Conservation (phyloP, 1,284 basidiomycete species). For the Porodaedalea pini region DNA sequence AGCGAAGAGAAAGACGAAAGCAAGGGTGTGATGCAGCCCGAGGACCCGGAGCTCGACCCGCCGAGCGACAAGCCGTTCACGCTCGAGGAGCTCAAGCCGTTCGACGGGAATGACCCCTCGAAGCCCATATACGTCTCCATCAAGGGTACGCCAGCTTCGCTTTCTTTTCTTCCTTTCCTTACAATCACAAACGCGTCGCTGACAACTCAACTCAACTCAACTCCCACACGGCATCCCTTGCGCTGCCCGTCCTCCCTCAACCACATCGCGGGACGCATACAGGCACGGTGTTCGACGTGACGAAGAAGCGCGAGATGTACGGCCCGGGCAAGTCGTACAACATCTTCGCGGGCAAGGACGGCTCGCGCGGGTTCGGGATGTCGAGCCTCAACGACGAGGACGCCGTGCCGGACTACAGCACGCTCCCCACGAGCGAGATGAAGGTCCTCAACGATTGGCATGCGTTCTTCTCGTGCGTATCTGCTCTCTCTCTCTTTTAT, state of each 20-base stretch:
- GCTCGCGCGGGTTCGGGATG: constrained; percentile 76
- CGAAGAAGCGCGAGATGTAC: constrained; percentile 77
- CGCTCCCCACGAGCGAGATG: constrained; percentile 67
- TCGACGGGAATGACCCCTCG: constrained; percentile 58
- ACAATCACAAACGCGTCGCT: background rate
- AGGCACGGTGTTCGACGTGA: constrained; percentile 87
- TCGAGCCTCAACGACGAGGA: constrained; percentile 87
- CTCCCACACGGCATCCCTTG: constrained; percentile 20
- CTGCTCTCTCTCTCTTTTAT: constrained; percentile 1
- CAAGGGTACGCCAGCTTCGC: constrained; percentile 62
- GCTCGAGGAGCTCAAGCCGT: constrained; percentile 61
- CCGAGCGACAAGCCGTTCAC: constrained; percentile 80
- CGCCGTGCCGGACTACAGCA: constrained; percentile 85
- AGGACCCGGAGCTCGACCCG: constrained; percentile 58
- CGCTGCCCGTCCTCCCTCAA: constrained; percentile 2
- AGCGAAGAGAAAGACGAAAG: constrained; percentile 35
- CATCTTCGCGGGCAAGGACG: constrained; percentile 88
- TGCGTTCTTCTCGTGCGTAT: constrained; percentile 65
- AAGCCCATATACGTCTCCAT: constrained; percentile 86
- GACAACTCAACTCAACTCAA: background rate
- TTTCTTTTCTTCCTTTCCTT: background rate
- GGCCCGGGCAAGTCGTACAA: constrained; percentile 69
- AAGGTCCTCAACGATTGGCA: constrained; percentile 93
- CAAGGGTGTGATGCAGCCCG: constrained; percentile 68
- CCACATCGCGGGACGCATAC: constrained; percentile 8